Evolutionary conservation across 2,329 filamentous ascomycete species (phyloP).

Genomic region (Fusarium verticillioides): DNA sequence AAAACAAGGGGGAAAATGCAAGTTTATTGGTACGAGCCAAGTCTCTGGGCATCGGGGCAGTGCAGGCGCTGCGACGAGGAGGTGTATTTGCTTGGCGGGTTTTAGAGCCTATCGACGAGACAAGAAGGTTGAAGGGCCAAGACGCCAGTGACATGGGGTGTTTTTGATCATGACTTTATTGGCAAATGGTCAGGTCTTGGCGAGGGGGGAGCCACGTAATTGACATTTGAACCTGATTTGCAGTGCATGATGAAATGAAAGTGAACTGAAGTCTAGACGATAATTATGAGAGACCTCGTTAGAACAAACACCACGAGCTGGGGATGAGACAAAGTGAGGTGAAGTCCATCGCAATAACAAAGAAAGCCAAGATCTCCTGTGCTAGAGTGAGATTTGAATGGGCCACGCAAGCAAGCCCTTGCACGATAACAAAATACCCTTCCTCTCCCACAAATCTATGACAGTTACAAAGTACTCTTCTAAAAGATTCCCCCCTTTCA

Average conservation of each 20-base stretch:
- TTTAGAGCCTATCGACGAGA: constrained; percentile 1
- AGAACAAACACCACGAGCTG: neutral
- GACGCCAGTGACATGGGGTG: constrained; percentile 19
- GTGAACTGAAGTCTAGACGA: neutral
- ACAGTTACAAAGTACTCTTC: neutral
- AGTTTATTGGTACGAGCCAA: constrained; percentile 38
- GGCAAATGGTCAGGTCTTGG: constrained; percentile 28
- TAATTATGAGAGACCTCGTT: neutral
- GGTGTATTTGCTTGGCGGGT: constrained; percentile 27
- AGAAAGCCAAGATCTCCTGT: constrained; percentile 18
- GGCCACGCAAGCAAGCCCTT: constrained; percentile 36
- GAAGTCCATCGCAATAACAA: constrained; percentile 19
- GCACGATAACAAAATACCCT: neutral
- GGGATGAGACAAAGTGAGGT: constrained; percentile 3
- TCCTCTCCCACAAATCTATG: fast-evolving
- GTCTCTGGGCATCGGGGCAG: constrained; percentile 42
- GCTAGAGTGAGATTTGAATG: constrained; percentile 2
- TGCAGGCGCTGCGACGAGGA: constrained; percentile 24
- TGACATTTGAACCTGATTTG: constrained; percentile 4
- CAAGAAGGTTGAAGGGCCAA: constrained; percentile 24
- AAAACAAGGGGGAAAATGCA: constrained; percentile 8
- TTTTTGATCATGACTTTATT: constrained; percentile 13
- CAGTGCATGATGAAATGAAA: constrained; percentile 4
- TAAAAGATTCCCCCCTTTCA: neutral
- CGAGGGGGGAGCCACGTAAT: constrained; percentile 35